A percentile compares a stretch with the other conserved stretches of the same genome.
Evolutionary conservation across 768 basidiomycete genomes (phyloP).

Genomic region (Leucosporidium scottii): DNA sequence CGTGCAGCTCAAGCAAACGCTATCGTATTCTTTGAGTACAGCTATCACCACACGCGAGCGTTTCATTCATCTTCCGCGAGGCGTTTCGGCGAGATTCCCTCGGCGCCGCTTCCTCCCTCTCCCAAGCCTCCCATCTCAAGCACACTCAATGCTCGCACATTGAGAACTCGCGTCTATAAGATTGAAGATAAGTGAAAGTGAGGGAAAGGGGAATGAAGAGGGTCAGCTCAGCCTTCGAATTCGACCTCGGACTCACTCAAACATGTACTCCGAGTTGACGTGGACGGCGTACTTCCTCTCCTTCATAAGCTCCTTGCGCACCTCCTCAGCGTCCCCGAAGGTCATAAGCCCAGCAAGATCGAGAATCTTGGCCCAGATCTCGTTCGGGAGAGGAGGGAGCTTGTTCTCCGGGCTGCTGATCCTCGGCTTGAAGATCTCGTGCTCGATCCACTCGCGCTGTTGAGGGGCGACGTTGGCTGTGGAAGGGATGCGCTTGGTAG

Average conservation of each 20-base stretch:
- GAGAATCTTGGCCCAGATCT: conserved; percentile 1
- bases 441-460: conserved; percentile 40
- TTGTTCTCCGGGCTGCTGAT: too few relatives aligned
- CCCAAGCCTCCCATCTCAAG: too few relatives aligned
- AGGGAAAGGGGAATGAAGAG: too few relatives aligned
- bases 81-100: too few relatives aligned
- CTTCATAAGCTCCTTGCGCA: conserved; percentile 9
- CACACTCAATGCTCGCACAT: conserved; percentile 14
- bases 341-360: background rate
- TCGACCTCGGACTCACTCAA: conserved; percentile 1
- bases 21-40: too few relatives aligned
- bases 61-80: background rate
- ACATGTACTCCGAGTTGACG: background rate
- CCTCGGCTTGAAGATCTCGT: background rate
- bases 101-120: too few relatives aligned
- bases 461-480: conserved; percentile 51
- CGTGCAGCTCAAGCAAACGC: too few relatives aligned
- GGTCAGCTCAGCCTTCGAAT: background rate
- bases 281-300: conserved; percentile 7
- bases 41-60: too few relatives aligned
- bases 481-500: conserved; percentile 44
- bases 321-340: background rate
- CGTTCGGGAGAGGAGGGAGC: background rate
- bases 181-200: too few relatives aligned
- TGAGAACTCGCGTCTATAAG: background rate